A percentile compares a stretch with the other conserved stretches of the same genome.
Evolutionary conservation across 176 grass and related monocot genomes (phyloP).

Genomic region (Poa annua): DNA sequence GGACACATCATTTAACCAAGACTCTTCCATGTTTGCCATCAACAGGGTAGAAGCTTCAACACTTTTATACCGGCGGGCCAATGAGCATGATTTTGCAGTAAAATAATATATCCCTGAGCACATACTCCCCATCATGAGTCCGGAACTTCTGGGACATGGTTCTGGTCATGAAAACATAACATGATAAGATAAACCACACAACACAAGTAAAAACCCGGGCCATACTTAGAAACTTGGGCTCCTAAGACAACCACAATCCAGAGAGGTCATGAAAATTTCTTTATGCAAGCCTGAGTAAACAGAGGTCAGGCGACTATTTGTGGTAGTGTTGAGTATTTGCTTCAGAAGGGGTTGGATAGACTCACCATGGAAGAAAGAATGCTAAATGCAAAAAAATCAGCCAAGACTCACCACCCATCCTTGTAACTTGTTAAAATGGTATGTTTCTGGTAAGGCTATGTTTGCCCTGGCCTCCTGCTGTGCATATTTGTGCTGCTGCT

Average conservation of each 20-base stretch:
- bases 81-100: constrained; percentile 77
- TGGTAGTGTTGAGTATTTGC: constrained; percentile 17
- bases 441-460: constrained; percentile 22
- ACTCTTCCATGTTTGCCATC: constrained; percentile 41
- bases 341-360: neutral
- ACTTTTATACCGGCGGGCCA: constrained; percentile 78
- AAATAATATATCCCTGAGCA: constrained; percentile 41
- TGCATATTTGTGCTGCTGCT: neutral
- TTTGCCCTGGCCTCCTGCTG: neutral
- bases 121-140: constrained; percentile 1
- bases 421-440: constrained; percentile 41
- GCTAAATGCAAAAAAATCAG: neutral
- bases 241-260: constrained; percentile 27
- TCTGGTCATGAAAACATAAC: constrained; percentile 36
- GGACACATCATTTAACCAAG: constrained; percentile 39
- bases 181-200: constrained; percentile 16
- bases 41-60: constrained; percentile 98
- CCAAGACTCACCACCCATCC: constrained; percentile 8
- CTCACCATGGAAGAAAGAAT: neutral
- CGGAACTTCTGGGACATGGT: constrained; percentile 11
- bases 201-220: constrained; percentile 40
- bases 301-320: neutral
- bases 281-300: constrained; percentile 30
- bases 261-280: constrained; percentile 37
- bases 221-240: neutral